Evolutionary conservation across 2,329 filamentous ascomycete genomes (phyloP), one percentile per base, ranked within the genome.

Genomic region (Aspergillus versicolor): DNA sequence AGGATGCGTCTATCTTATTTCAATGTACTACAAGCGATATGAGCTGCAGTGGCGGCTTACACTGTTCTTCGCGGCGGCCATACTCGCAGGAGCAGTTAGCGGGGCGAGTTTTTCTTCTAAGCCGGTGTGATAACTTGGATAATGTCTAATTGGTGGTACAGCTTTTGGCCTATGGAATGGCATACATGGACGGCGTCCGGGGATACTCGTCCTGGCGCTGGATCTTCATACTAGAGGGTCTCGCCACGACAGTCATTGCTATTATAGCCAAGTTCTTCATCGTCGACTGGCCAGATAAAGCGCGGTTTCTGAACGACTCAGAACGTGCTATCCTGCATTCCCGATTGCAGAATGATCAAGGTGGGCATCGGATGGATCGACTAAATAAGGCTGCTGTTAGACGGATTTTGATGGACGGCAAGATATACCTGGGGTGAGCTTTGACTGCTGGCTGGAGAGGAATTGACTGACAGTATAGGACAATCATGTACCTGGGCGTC

Each of bases 381-480:
- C 15, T 40, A 1, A 15, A 40, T 17, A 40, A 40, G 37, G 17
- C 37, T 40, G 37, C 37, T 9, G 37, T 40, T 17, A 17, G 17
- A 9, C 37, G 37, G 8, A 40, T 40, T 5, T n/a, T 40, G 37
- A n/a, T 17, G 37, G 37, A 40, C n/a, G 37, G 2, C 32, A 62
- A 62, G 44, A 60, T 62, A n/a, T 62, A 54, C 21, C 50, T 62
- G n/a, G 57, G 58, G 58, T 52, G 70, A 32, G 71, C 46, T 17
- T 8, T 17, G 12, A 6, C 3, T 17, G 13, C 17, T 22, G 4
- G 17, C 11, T 38, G 12, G 11, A 32, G 2, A 27, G 45, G 30
- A 38, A 43, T 3, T 2, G n/a, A n/a, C 12, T 42, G 17, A 45
- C 24, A 54, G 41, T 30, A 11, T 30, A 30, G 27, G 6, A 40